Conservation (phyloP, 2,329 filamentous ascomycete genomes). For the Colletotrichum euphorbiae region DNA sequence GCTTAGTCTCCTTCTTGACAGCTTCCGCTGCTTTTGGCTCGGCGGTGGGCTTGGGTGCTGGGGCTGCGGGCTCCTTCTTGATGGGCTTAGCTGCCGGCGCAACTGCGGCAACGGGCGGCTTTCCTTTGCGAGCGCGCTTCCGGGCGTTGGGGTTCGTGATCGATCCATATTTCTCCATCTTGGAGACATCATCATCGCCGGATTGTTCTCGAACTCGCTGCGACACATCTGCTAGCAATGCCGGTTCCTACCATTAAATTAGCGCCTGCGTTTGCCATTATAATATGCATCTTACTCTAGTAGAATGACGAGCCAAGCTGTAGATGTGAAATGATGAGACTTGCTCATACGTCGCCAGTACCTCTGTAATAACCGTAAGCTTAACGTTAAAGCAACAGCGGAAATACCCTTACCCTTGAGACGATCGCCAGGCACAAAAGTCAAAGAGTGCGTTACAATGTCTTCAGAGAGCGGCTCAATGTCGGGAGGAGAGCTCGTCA, state of each 20-base stretch:
- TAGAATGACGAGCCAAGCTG: slow-evolving; percentile 78
- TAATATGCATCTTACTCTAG: slow-evolving; percentile 63
- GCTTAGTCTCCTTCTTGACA: slow-evolving; percentile 52
- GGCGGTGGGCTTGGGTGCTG: slow-evolving; percentile 40
- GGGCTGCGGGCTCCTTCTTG: slow-evolving; percentile 49
- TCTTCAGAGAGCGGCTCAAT: slow-evolving; percentile 62
- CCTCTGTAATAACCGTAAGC: slow-evolving; percentile 60
- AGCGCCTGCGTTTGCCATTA: not conserved
- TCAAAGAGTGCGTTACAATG: slow-evolving; percentile 68
- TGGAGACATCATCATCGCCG: slow-evolving; percentile 69
- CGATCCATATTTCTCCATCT: slow-evolving; percentile 74
- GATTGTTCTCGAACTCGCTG: slow-evolving; percentile 70
- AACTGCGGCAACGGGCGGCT: slow-evolving; percentile 38
- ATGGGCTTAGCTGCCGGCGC: slow-evolving; percentile 44
- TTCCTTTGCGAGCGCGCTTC: slow-evolving; percentile 58
- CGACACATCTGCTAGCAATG: slow-evolving; percentile 76
- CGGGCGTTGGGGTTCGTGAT: slow-evolving; percentile 79
- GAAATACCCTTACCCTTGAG: slow-evolving; percentile 66
- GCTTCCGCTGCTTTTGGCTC: slow-evolving; percentile 42
- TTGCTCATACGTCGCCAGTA: slow-evolving; percentile 75
- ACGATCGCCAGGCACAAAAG: slow-evolving; percentile 78
- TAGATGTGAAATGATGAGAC: slow-evolving; percentile 88
- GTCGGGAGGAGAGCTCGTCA: slow-evolving; percentile 74
- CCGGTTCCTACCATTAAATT: slow-evolving; percentile 63
- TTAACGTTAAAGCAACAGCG: slow-evolving; percentile 16